Conservation (phyloP, 2,329 filamentous ascomycete genomes). For the Allantophomopsis cytisporea region DNA sequence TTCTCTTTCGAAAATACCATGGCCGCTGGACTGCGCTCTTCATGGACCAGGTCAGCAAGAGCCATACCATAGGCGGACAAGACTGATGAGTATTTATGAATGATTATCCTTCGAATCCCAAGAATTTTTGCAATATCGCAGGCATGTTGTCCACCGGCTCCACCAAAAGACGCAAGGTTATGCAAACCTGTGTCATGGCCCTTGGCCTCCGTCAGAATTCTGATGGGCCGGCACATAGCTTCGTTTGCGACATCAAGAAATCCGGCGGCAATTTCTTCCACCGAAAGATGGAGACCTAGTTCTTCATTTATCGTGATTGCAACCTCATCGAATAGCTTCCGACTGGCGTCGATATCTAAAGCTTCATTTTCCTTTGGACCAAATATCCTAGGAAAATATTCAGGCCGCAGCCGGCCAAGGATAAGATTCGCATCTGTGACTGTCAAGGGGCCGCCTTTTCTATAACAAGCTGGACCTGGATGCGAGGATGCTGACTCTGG, state of each 20-base stretch:
- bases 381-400: slow-evolving; percentile 91
- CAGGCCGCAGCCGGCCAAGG: slow-evolving; percentile 67
- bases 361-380: slow-evolving; percentile 75
- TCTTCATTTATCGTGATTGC: slow-evolving; percentile 67
- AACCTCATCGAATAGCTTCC: slow-evolving; percentile 60
- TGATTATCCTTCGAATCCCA: slow-evolving; percentile 72
- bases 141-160: slow-evolving; percentile 81
- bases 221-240: slow-evolving; percentile 79
- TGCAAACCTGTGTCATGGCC: slow-evolving; percentile 83
- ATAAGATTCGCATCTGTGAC: slow-evolving; percentile 88
- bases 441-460: slow-evolving; percentile 76
- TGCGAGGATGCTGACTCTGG: slow-evolving; percentile 57
- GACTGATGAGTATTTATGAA: slow-evolving; percentile 79
- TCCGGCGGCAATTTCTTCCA: slow-evolving; percentile 41
- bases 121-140: slow-evolving; percentile 74
- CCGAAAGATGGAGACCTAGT: slow-evolving; percentile 48
- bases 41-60: slow-evolving; percentile 80
- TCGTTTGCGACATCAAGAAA: slow-evolving; percentile 89
- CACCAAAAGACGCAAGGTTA: slow-evolving; percentile 78
- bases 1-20: slow-evolving; percentile 33
- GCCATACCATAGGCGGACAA: slow-evolving; percentile 89
- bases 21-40: slow-evolving; percentile 63
- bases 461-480: slow-evolving; percentile 80
- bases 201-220: slow-evolving; percentile 79
- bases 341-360: slow-evolving; percentile 62